phyloP scores from a whole-genome alignment of 2,329 filamentous ascomycete species.

The Aspergillus sp. region DNA sequence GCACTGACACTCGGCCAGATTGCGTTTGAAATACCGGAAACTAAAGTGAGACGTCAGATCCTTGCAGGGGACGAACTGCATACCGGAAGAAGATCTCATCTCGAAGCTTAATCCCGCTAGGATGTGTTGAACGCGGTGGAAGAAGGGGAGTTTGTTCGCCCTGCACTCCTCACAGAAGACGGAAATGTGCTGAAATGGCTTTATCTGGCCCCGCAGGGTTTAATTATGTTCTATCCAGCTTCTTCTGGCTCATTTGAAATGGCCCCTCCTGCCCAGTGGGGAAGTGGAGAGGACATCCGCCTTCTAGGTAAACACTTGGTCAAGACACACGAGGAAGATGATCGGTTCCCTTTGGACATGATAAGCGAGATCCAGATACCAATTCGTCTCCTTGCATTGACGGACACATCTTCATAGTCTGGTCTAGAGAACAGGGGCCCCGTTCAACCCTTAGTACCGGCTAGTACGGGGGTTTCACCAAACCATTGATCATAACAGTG shows the following conservation, averaged over 20 bases:
- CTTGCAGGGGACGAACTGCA: neutral
- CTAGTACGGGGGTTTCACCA: neutral
- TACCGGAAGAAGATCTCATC: neutral
- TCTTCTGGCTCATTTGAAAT: neutral
- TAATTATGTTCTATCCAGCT: neutral
- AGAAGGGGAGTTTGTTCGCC: no score
- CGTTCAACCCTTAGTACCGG: neutral
- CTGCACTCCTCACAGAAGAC: no score
- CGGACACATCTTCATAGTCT: neutral
- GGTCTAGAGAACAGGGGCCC: neutral
- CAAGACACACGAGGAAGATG: neutral
- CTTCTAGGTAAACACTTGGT: neutral
- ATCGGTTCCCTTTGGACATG: neutral
- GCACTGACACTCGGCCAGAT: neutral
- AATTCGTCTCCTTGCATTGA: slow-evolving; percentile 11
- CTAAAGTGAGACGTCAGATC: slow-evolving; percentile 7
- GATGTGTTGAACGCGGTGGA: neutral
- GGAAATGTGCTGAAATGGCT: no score
- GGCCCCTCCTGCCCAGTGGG: neutral
- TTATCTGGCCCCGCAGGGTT: neutral
- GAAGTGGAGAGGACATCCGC: neutral
- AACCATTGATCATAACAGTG: no score
- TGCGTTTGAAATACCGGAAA: slow-evolving; percentile 1
- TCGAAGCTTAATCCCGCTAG: slow-evolving; percentile 11
- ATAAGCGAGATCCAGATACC: neutral